Percentiles rank a stretch among this genome's conserved stretches.
These are phyloP conservation scores for Chrysochromulina parva DNA, from an alignment of 78 protist genomes.

Conservation along the genomic window DNA sequence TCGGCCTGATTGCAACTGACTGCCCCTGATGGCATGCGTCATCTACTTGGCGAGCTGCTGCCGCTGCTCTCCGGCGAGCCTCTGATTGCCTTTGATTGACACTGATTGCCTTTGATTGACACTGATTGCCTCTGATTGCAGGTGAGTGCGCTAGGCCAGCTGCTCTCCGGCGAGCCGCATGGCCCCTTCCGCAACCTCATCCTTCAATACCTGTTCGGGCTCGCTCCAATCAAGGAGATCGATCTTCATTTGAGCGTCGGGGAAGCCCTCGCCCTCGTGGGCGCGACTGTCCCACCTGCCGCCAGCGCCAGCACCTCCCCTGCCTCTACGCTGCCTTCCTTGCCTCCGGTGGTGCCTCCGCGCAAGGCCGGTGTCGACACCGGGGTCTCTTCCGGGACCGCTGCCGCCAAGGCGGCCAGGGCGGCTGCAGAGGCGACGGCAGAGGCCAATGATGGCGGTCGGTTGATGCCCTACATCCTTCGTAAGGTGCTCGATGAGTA, in stretches of 20 bases:
- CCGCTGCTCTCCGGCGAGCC: no score
- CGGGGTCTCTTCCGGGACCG: background rate
- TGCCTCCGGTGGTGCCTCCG: background rate
- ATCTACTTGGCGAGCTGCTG: no score
- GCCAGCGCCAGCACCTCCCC: background rate
- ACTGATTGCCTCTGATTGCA: no score
- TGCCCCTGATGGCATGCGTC: no score
- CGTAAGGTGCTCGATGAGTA: background rate
- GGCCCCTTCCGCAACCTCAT: background rate
- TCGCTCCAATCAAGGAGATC: background rate
- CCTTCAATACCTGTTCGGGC: background rate
- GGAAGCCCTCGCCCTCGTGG: background rate
- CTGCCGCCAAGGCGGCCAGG: background rate
- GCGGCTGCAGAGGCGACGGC: background rate
- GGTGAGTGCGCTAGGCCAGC: background rate
- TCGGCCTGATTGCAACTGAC: no score
- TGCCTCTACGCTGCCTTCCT: background rate
- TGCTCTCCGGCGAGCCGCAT: conserved; percentile 13
- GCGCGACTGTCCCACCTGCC: background rate
- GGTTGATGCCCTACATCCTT: background rate
- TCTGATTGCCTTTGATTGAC: no score
- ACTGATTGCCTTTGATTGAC: no score
- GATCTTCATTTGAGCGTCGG: background rate
- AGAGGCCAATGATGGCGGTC: background rate
- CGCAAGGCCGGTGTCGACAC: background rate